Conservation (phyloP, 768 basidiomycete species). For the Epithele typhae region DNA sequence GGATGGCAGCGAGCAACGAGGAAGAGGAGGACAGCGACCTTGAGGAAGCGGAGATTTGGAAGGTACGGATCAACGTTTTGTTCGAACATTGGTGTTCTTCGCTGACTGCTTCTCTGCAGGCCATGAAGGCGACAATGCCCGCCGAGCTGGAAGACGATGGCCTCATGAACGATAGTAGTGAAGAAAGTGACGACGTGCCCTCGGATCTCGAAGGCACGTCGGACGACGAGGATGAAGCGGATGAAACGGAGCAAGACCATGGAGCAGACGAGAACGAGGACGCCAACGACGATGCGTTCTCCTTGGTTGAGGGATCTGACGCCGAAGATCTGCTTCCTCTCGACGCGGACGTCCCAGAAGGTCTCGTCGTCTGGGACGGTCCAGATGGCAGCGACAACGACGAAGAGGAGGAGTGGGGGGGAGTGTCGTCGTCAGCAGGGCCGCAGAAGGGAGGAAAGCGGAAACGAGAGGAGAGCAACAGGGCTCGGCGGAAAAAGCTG, state of each 20-base stretch:
- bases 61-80: slow-evolving; percentile 43
- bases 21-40: slow-evolving; percentile 42
- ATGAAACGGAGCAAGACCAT: slow-evolving; percentile 24
- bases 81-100: too few relatives aligned
- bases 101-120: slow-evolving; percentile 39
- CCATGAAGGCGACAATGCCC: slow-evolving; percentile 86
- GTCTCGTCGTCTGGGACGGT: slow-evolving; percentile 58
- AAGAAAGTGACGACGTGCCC: slow-evolving; percentile 24
- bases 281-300: slow-evolving; percentile 43
- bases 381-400: slow-evolving; percentile 42
- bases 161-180: slow-evolving; percentile 28
- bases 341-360: slow-evolving; percentile 50
- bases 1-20: slow-evolving; percentile 28
- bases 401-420: slow-evolving; percentile 51
- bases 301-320: slow-evolving; percentile 62
- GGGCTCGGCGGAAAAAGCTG: slow-evolving; percentile 62
- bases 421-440: slow-evolving; percentile 35
- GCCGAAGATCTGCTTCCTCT: slow-evolving; percentile 65
- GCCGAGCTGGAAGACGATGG: slow-evolving; percentile 33
- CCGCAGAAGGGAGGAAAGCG: slow-evolving; percentile 35
- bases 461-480: slow-evolving; percentile 36
- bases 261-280: slow-evolving; percentile 31
- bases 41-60: slow-evolving; percentile 82
- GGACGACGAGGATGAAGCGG: slow-evolving; percentile 24
- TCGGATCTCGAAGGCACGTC: slow-evolving; percentile 23